Evolutionary conservation across 2,329 filamentous ascomycete species (phyloP), one percentile per base, ranked within the genome.

Genomic region (Claviceps africana): DNA sequence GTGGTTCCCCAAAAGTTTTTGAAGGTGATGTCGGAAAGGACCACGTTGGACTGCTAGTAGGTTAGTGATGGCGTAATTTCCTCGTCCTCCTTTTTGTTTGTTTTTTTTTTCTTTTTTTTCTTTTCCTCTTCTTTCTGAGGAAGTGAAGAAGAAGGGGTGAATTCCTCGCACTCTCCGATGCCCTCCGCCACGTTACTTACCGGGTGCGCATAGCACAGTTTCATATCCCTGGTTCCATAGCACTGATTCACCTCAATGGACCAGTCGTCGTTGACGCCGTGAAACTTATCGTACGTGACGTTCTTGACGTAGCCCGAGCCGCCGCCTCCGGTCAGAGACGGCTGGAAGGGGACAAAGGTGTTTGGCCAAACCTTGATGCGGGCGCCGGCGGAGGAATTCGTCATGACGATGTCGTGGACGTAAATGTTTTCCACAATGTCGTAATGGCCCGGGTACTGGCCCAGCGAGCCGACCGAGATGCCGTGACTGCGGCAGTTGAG

Each of bases 361-460:
- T 80, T 80, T 0, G 83, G 82, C 83, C 83, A 87, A 52, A 86
- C 82, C 65, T 87, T 87, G 68, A 88, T 86, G 54, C 83, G 78
- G 0, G 83, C 83, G 31, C 80, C 82, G 56, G 85, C 79, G 51
- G 76, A 70, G 2, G 78, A 76, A 58, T 83, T 79, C 51, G 71
- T 70, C 74, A 82, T 77, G 40, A 72, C 74, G 44, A 75, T 69
- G 57, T 82, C 82, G 65, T 75, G 79, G 52, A 84, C 75, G 58
- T 81, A 79, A n/a, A 87, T 62, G 58, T 87, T 80, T 64, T 85
- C 74, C 2, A 86, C 81, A 46, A 85, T 81, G 56, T 87, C 83
- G 17, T 76, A 75, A 56, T 81, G 74, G 22, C 72, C 75, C 17
- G 68, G 58, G 60, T 87, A 86, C 64, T 87, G 83, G 22, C 83